Evolutionary conservation across 805 yeast genomes (phyloP), one percentile per base, ranked within the genome.

Genomic region (Blastobotrys muscicola): DNA sequence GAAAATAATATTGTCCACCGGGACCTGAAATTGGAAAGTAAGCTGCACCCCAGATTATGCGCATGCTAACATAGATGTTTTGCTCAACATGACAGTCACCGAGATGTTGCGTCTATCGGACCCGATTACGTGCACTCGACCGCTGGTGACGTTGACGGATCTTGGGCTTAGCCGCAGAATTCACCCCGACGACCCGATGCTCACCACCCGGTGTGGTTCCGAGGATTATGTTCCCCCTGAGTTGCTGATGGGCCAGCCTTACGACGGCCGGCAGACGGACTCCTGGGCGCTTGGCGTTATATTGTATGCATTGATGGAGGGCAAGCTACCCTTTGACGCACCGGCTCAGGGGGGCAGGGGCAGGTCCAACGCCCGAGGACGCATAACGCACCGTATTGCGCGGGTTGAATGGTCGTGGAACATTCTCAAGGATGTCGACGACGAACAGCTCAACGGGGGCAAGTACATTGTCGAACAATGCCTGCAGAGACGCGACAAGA

Each of bases 181-280:
- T 16, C 77, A 73, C 40, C 73, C 76, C 1, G 70, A 67, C 1
- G 68, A 75, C 50, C 83, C 86, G 20, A 53, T 81, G 45, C 69
- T 94, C 20, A 73, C 84, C 2, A 90, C 97, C 1, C 66, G 97
- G 48, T 92, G 98, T 61, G 98, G 99, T 0, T 85, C 95, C 1
- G 96, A 85, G 50, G 98, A 92, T 59, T 92, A 92, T 55, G 95
- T 92, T 5, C 82, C 96, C 0, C 99, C 98, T 0, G 99, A 92
- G 57, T 65, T 92, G 16, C 66, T 92, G 33, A 76, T 92, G 77
- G 97, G 97, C 1, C 70, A 85, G 44, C 82, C 86, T 5, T 92
- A 92, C 57, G 90, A 90, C 55, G 99, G 99, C 9, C 74, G 83
- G 42, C 78, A 85, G 50, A 82, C 92, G 39, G 99, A 92, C 60